These are phyloP conservation scores for Phoma sp. DNA, from an alignment of 2,329 filamentous ascomycete species.

Conservation along the genomic window DNA sequence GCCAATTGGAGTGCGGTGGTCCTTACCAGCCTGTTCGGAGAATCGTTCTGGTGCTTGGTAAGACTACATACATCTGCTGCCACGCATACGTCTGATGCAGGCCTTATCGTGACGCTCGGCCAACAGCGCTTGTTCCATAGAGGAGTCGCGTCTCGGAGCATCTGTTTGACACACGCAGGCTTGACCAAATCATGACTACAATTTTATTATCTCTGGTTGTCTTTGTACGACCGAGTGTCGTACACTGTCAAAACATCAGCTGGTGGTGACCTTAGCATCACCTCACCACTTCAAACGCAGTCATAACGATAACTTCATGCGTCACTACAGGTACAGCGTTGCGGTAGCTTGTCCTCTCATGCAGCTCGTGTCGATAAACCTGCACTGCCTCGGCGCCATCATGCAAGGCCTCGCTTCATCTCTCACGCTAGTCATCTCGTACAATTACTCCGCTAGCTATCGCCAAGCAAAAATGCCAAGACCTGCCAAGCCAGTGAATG, in stretches of 20 bases:
- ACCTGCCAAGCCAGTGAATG: background rate
- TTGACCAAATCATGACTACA: conserved; percentile 1
- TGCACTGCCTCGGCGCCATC: conserved; percentile 44
- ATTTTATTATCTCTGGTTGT: background rate
- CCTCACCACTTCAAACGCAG: conserved; percentile 7
- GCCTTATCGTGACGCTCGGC: conserved; percentile 17
- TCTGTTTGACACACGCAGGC: background rate
- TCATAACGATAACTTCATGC: conserved; percentile 9
- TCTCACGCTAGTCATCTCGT: conserved; percentile 18
- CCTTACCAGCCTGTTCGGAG: conserved; percentile 15
- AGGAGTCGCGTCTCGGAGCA: background rate
- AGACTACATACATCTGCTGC: conserved; percentile 21
- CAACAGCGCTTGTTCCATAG: conserved; percentile 17
- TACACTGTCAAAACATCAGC: conserved; percentile 15
- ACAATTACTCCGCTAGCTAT: conserved; percentile 25
- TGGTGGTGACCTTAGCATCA: conserved; percentile 8
- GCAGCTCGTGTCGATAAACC: conserved; percentile 21
- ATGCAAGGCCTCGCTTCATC: conserved; percentile 28
- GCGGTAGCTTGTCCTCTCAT: conserved; percentile 13
- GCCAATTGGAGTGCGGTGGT: conserved; percentile 16
- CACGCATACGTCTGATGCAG: conserved; percentile 25
- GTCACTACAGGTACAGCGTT: conserved; percentile 11
- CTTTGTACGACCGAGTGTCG: conserved; percentile 6
- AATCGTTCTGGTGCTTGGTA: conserved; percentile 22
- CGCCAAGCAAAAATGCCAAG: conserved; percentile 9